Conservation (phyloP, 768 basidiomycete species). For the Suillus luteus region DNA sequence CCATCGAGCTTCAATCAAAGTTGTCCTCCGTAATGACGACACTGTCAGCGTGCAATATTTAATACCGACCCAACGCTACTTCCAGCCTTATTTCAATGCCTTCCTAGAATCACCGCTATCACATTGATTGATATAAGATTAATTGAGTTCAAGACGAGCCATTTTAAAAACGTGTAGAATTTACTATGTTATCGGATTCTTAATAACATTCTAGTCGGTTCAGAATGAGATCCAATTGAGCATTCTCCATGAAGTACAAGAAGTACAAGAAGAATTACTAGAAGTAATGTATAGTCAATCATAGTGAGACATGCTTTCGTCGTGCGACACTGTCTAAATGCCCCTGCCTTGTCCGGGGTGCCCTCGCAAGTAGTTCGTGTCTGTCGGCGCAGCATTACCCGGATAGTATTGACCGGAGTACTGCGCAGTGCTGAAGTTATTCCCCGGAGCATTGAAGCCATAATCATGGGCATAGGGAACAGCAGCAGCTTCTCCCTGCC, state of each 20-base stretch:
- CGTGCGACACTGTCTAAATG: not conserved
- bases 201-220: no score
- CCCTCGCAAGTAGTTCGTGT: not conserved
- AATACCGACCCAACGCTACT: not conserved
- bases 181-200: not conserved
- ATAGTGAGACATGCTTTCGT: not conserved
- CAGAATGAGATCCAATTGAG: no score
- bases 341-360: conserved; percentile 1
- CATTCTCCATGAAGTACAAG: not conserved
- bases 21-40: no score
- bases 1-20: no score
- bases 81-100: not conserved
- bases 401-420: not conserved
- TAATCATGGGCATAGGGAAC: not conserved
- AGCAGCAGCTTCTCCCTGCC: not conserved
- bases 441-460: not conserved
- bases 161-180: no score
- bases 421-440: not conserved
- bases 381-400: not conserved
- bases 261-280: not conserved
- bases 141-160: not conserved
- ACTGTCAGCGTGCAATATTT: no score
- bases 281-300: not conserved
- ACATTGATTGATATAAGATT: not conserved
- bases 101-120: not conserved